Evolutionary conservation across 768 basidiomycete species (phyloP).

Genomic region (Termitomyces sp.): DNA sequence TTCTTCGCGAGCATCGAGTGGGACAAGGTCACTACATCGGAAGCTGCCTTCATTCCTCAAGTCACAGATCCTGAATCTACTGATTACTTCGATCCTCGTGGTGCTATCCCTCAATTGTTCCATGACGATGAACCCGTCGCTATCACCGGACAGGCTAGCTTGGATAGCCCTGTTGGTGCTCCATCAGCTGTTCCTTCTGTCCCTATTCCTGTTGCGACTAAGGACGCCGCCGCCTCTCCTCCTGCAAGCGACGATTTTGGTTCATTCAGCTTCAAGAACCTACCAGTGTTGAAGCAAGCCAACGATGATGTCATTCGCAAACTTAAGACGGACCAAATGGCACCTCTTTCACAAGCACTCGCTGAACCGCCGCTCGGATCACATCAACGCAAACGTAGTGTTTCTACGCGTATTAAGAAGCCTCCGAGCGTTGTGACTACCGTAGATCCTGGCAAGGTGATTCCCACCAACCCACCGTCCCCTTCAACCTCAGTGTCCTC

Average conservation of each 20-base stretch:
- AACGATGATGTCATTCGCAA: slow-evolving; percentile 98
- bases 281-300: slow-evolving; percentile 93
- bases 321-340: slow-evolving; percentile 86
- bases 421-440: slow-evolving; percentile 75
- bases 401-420: slow-evolving; percentile 81
- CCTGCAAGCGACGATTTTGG: slow-evolving; percentile 90
- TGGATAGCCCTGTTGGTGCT: slow-evolving; percentile 46
- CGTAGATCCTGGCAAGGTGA: slow-evolving; percentile 52
- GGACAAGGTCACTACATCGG: slow-evolving; percentile 83
- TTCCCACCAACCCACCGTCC: slow-evolving; percentile 79
- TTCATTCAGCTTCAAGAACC: slow-evolving; percentile 96
- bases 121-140: slow-evolving; percentile 79
- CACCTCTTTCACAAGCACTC: slow-evolving; percentile 70
- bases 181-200: slow-evolving; percentile 39
- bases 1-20: slow-evolving; percentile 92
- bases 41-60: slow-evolving; percentile 95
- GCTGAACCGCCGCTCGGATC: slow-evolving; percentile 51
- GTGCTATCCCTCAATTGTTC: slow-evolving; percentile 87
- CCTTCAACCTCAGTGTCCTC: slow-evolving; percentile 91
- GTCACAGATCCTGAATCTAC: slow-evolving; percentile 96
- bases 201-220: slow-evolving; percentile 36
- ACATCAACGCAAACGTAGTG: slow-evolving; percentile 70
- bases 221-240: slow-evolving; percentile 43
- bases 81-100: slow-evolving; percentile 98
- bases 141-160: slow-evolving; percentile 42